Percentiles rank a stretch among this genome's conserved stretches.
These are phyloP conservation scores for Aspergillus tamarii DNA, from an alignment of 2,329 filamentous ascomycete species.

Conservation along the genomic window DNA sequence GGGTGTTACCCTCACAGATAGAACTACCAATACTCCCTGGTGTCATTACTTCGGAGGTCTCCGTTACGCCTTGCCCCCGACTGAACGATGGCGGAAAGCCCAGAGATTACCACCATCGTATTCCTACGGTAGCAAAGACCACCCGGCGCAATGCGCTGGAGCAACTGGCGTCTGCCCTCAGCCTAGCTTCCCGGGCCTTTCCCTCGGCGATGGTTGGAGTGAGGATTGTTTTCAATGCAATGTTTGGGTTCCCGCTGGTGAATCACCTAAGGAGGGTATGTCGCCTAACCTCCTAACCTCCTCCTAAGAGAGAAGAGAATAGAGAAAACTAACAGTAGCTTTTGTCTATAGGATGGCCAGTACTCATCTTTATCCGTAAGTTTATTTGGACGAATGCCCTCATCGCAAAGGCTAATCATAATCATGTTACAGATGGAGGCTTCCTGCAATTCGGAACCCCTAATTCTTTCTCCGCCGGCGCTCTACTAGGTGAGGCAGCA, in stretches of 20 bases:
- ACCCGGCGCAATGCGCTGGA: slow-evolving; percentile 51
- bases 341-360: slow-evolving; percentile 54
- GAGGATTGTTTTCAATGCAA: slow-evolving; percentile 63
- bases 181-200: slow-evolving; percentile 37
- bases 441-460: slow-evolving; percentile 61
- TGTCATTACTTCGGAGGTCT: slow-evolving; percentile 60
- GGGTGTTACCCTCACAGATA: slow-evolving; percentile 50
- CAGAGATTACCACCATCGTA: slow-evolving; percentile 52
- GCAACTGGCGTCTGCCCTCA: slow-evolving; percentile 54
- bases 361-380: slow-evolving; percentile 61
- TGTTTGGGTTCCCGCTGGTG: slow-evolving; percentile 56
- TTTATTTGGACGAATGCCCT: slow-evolving; percentile 9
- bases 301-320: neutral
- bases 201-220: slow-evolving; percentile 39
- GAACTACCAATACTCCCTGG: slow-evolving; percentile 34
- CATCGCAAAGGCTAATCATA: neutral
- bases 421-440: slow-evolving; percentile 51
- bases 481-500: slow-evolving; percentile 53
- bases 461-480: slow-evolving; percentile 50
- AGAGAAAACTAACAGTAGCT: neutral
- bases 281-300: neutral
- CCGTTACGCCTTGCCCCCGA: slow-evolving; percentile 58
- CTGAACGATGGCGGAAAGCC: slow-evolving; percentile 55
- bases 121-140: slow-evolving; percentile 54
- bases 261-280: slow-evolving; percentile 42